phyloP scores from a whole-genome alignment of 169 alveolate species.

The Babesia ovis region DNA sequence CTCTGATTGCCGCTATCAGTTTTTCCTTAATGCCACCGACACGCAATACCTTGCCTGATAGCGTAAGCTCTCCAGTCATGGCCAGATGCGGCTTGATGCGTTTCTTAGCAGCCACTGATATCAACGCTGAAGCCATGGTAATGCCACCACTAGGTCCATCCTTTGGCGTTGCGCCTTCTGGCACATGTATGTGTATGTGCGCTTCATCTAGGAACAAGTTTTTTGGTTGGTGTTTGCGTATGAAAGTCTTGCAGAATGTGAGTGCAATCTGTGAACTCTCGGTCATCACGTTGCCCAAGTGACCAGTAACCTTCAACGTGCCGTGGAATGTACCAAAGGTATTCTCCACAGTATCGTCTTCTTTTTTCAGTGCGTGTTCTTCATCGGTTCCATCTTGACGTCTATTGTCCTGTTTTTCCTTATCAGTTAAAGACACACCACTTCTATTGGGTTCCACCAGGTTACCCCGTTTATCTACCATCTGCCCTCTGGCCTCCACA shows the following conservation, averaged over 20 bases:
- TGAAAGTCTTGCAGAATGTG: conserved; percentile 84
- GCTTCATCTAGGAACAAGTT: conserved; percentile 81
- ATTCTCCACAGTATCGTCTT: not conserved
- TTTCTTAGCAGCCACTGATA: conserved; percentile 80
- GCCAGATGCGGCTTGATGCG: conserved; percentile 82
- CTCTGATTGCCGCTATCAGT: conserved; percentile 90
- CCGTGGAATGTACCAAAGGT: conserved; percentile 35
- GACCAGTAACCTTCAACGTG: conserved; percentile 89
- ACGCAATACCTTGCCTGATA: conserved; percentile 90
- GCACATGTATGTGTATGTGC: conserved; percentile 89
- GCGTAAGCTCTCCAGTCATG: conserved; percentile 95
- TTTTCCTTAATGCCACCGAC: conserved; percentile 94
- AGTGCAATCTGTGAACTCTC: conserved; percentile 91
- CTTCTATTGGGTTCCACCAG: conserved; percentile 45
- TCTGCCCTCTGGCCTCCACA: conserved; percentile 86
- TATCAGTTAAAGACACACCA: not conserved
- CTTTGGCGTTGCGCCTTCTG: conserved; percentile 94
- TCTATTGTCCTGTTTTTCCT: conserved; percentile 1
- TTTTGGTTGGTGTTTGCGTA: conserved; percentile 67
- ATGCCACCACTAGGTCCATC: conserved; percentile 96
- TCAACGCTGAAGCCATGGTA: conserved; percentile 88
- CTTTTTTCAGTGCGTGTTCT: conserved; percentile 18
- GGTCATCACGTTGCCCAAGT: conserved; percentile 90
- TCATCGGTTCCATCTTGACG: not conserved
- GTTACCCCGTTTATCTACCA: conserved; percentile 46